phyloP scores from a whole-genome alignment of 345 rosid genomes.

The Populus ilicifolia region DNA sequence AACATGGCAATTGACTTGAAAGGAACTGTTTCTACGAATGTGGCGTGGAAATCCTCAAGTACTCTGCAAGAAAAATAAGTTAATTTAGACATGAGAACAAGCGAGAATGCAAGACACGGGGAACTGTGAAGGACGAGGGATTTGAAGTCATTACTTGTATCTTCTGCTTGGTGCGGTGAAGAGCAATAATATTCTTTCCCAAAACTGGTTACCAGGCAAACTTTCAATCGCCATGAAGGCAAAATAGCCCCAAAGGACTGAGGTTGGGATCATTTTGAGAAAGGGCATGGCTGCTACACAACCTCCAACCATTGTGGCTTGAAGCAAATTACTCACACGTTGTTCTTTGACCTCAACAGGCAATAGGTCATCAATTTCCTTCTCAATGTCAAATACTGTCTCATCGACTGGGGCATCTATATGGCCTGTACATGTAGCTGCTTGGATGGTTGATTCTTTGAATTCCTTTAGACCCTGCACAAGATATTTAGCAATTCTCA shows the following conservation, averaged over 20 bases:
- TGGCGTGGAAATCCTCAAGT: conserved; percentile 32
- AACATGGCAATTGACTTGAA: conserved; percentile 26
- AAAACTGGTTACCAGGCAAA: conserved; percentile 31
- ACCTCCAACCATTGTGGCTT: conserved; percentile 28
- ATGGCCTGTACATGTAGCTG: conserved; percentile 26
- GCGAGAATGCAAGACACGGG: neutral
- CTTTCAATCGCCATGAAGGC: conserved; percentile 38
- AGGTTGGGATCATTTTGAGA: conserved; percentile 34
- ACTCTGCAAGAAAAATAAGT: conserved; percentile 15
- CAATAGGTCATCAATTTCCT: conserved; percentile 32
- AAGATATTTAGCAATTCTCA: neutral
- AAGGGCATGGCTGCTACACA: conserved; percentile 37
- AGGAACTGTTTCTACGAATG: conserved; percentile 31
- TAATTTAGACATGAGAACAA: neutral
- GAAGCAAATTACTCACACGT: conserved; percentile 29
- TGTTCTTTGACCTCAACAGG: conserved; percentile 31
- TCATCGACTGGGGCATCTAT: conserved; percentile 32
- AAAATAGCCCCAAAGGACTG: conserved; percentile 35
- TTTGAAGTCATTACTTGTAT: conserved; percentile 23
- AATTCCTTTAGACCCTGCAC: conserved; percentile 28
- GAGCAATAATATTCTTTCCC: conserved; percentile 33
- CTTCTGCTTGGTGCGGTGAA: conserved; percentile 35
- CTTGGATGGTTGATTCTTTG: conserved; percentile 32
- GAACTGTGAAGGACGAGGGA: neutral
- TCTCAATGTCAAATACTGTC: conserved; percentile 30